phyloP scores from a whole-genome alignment of 129 eudicot genomes.

The Escallonia herrerae region DNA sequence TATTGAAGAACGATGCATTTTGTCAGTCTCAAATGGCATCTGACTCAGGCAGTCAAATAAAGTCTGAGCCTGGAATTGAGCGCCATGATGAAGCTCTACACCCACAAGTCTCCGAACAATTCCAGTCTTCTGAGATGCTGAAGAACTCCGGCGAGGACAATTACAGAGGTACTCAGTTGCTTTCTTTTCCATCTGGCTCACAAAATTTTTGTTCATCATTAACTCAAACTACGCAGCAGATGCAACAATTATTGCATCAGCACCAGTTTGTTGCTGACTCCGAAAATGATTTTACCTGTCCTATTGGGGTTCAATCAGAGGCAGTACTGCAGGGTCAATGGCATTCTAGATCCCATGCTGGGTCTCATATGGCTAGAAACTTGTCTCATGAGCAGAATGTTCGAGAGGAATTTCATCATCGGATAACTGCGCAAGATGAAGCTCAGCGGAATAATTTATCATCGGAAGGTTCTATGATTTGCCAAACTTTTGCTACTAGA shows the following conservation, averaged over 20 bases:
- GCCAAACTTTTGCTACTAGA: slow-evolving; percentile 27
- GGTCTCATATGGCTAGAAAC: slow-evolving; percentile 31
- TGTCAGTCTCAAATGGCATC: slow-evolving; percentile 44
- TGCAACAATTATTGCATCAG: slow-evolving; percentile 41
- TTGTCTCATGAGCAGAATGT: slow-evolving; percentile 36
- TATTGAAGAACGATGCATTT: slow-evolving; percentile 23
- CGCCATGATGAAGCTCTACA: slow-evolving; percentile 33
- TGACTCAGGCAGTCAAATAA: slow-evolving; percentile 29
- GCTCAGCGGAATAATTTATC: slow-evolving; percentile 51
- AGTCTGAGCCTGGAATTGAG: slow-evolving; percentile 45
- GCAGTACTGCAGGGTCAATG: slow-evolving; percentile 47
- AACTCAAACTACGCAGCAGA: slow-evolving; percentile 40
- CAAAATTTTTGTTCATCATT: slow-evolving; percentile 43
- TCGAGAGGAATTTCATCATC: slow-evolving; percentile 54
- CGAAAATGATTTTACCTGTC: slow-evolving; percentile 32
- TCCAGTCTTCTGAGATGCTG: slow-evolving; percentile 39
- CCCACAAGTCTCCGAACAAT: slow-evolving; percentile 45
- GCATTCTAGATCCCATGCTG: slow-evolving; percentile 52
- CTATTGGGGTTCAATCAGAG: slow-evolving; percentile 36
- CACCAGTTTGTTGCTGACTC: slow-evolving; percentile 40
- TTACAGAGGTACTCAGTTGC: slow-evolving; percentile 29
- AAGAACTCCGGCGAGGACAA: slow-evolving; percentile 32
- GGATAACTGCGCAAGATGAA: slow-evolving; percentile 47
- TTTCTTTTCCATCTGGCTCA: slow-evolving; percentile 31
- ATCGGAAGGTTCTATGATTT: slow-evolving; percentile 43